Evolutionary conservation across 495 filamentous ascomycete genomes (phyloP).

Genomic region (Penicillium arizonense): DNA sequence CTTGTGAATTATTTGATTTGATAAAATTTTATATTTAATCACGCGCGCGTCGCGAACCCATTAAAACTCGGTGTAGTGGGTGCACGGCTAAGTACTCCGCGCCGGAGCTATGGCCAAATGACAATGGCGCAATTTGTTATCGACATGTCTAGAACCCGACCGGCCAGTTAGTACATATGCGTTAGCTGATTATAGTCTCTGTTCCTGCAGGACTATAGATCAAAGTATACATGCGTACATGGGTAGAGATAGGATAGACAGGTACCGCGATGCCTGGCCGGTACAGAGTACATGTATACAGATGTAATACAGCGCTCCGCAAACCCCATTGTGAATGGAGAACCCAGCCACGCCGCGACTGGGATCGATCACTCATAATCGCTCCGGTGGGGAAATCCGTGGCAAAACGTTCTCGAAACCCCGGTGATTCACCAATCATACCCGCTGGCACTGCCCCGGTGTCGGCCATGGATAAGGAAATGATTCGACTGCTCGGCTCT

Average conservation of each 20-base stretch:
- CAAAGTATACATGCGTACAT: too few species aligned
- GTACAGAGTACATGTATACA: neutral
- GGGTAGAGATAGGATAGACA: neutral
- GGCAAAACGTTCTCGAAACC: slow-evolving; percentile 39
- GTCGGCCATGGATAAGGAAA: slow-evolving; percentile 27
- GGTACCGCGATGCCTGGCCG: slow-evolving; percentile 4
- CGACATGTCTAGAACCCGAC: slow-evolving; percentile 6
- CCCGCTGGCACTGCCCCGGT: slow-evolving; percentile 27
- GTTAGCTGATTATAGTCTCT: too few species aligned
- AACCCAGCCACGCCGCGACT: slow-evolving; percentile 15
- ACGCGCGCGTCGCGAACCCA: slow-evolving; percentile 5
- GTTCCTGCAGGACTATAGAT: too few species aligned
- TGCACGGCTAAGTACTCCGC: slow-evolving; percentile 12
- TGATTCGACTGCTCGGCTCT: slow-evolving; percentile 11
- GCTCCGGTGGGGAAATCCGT: slow-evolving; percentile 25
- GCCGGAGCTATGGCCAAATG: slow-evolving; percentile 4
- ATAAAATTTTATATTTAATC: neutral
- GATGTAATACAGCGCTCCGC: slow-evolving; percentile 15
- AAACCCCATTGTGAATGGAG: slow-evolving; percentile 9
- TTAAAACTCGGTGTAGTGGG: slow-evolving; percentile 1
- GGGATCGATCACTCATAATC: slow-evolving; percentile 14
- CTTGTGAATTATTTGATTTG: neutral
- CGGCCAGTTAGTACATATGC: neutral
- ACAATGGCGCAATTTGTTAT: slow-evolving; percentile 18
- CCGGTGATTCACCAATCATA: slow-evolving; percentile 15